Percentiles rank a stretch among this genome's conserved stretches.
Evolutionary conservation across 1,284 basidiomycete genomes (phyloP).

Genomic region (Heterobasidion irregulare): DNA sequence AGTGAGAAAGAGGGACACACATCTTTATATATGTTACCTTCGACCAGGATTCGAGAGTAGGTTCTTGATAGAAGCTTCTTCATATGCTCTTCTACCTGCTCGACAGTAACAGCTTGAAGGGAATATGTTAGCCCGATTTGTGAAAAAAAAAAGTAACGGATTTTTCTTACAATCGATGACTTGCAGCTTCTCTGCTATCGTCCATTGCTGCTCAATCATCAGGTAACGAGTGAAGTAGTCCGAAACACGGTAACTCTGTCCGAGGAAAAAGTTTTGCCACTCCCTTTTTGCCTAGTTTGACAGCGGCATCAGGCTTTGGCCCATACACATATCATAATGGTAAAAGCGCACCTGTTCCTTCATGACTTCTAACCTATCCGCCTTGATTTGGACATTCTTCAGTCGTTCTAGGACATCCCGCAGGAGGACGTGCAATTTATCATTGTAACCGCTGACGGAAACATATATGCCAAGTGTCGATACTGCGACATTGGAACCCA

Average conservation of each 20-base stretch:
- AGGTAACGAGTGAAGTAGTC: conserved; percentile 75
- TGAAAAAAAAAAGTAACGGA: neutral
- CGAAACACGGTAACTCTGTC: conserved; percentile 78
- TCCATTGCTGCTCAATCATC: conserved; percentile 71
- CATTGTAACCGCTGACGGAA: conserved; percentile 84
- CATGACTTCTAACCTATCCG: conserved; percentile 74
- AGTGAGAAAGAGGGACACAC: conserved; percentile 30
- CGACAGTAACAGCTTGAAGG: conserved; percentile 51
- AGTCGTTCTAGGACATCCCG: conserved; percentile 72
- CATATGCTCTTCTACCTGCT: conserved; percentile 69
- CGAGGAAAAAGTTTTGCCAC: conserved; percentile 85
- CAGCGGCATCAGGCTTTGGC: conserved; percentile 16
- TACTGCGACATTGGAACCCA: conserved; percentile 69
- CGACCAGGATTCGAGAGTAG: conserved; percentile 71
- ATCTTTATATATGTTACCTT: conserved; percentile 82
- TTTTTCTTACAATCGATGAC: conserved; percentile 61
- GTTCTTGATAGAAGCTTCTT: conserved; percentile 58
- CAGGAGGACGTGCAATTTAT: conserved; percentile 81
- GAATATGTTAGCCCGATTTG: neutral
- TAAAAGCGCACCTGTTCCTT: conserved; percentile 63
- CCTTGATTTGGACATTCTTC: conserved; percentile 60
- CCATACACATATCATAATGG: neutral
- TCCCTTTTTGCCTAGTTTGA: conserved; percentile 39
- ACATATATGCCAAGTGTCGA: conserved; percentile 68
- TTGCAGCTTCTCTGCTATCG: conserved; percentile 70